Base-by-base conservation (phyloP, 306 rosid genomes). In the Elaeagnus macrophylla region DNA sequence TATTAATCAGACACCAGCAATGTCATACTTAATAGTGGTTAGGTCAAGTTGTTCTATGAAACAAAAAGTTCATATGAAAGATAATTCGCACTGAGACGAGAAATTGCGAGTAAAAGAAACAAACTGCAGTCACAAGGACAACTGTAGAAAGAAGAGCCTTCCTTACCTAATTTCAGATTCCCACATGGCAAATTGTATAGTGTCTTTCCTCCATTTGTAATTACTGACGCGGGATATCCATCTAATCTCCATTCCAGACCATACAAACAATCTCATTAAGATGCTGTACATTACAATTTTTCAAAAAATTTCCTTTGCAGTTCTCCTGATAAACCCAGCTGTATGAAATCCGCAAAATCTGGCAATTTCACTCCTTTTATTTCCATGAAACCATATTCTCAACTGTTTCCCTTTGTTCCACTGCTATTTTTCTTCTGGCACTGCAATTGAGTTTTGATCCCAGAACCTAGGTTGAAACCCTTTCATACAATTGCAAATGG, bases 241-340 rank as follows among this genome's bases (percentile, higher is more conserved):
- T 12, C 51, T 81, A 64, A 17, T 60, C 66, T 3, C 46, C 77
- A 10, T 39, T 48, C 97, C 97, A 89, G 4, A 67, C 55, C 85
- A 83, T 25, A 40, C 95, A 89, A 17, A 95, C 97, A 67, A 85
- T 72, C 51, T 85, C 94, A 40, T 9, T 1, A 72, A 72, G 71
- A 89, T 0, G 95, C 94, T 56, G 67, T 62, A 39, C 97, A 89
- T 78, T 54, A 66, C 45, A 72, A 57, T 58, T 63, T 16, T 10
- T 51, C 54, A 64, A 51, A 65, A 95, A 89, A 10, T 2, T 38
- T 2, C 48, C 66, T 67, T 61, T 5, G 64, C 95, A 89, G 10
- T 39, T 52, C 5, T 42, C 53, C 15, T 7, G 16, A 19, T n/a
- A 6, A 37, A n/a, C n/a, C 0, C 14, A 44, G 0, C 32, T 25